Base-by-base conservation (phyloP, 2,329 filamentous ascomycete genomes). In the Penicillium palitans region DNA sequence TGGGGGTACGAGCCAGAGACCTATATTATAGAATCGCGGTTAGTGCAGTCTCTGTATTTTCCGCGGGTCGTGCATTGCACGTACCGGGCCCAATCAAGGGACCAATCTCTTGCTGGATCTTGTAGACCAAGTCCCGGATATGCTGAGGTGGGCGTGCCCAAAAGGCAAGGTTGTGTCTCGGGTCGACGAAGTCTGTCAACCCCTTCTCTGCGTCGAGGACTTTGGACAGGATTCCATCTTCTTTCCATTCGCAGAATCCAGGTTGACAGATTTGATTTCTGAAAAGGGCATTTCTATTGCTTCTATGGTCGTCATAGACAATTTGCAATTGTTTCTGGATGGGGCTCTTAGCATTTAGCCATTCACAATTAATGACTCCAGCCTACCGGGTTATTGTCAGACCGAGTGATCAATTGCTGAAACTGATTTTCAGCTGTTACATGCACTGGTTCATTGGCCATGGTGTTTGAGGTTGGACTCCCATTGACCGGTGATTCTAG, bases 1-100 rank as follows among this genome's bases (percentile, higher is more conserved):
- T 10, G 81, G 76, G 0, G 93, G 91, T 89, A 96, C 96, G 44
- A 93, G 81, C 93, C 93, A 98, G 27, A 96, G 77, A 63, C 82
- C 90, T 93, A 25, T n/a, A 2, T 48, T 48, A 15, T 13, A 64
- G 37, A 29, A 42, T n/a, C 19, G 9, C 5, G 2, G 44, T 57
- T 21, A 59, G 42, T 48, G 25, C n/a, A 15, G 17, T 33, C 33
- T 48, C 29, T 49, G 15, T 5, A 29, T 9, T 31, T 8, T 1
- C 5, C 17, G 13, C 2, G 15, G 15, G 19, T 15, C 13, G 8
- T n/a, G 7, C 6, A 21, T 53, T 13, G 19, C 8, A 79, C 87
- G 72, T 79, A 95, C 91, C 84, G 37, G 91, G 90, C 15, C 60
- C 63, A 27, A 88, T 87, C 21, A 85, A 82, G 21, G 80, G 76